Evolutionary conservation across 2,329 filamentous ascomycete species (phyloP), one percentile per base, ranked within the genome.

Genomic region (Dryadomyces quercus-mongolicae): DNA sequence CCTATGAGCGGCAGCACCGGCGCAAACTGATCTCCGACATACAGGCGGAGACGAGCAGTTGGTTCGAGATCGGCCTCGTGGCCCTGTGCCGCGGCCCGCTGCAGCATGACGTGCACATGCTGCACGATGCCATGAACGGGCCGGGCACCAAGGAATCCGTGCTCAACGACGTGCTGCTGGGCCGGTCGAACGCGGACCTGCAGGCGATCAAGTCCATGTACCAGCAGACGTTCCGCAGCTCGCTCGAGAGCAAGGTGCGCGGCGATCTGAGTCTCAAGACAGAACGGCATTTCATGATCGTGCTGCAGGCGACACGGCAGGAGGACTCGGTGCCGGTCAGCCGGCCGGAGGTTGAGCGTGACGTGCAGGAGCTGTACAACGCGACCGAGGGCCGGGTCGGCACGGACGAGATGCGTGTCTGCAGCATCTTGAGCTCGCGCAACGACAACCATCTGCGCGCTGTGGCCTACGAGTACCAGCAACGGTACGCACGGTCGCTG

Each of bases 191-290:
- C 63, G 89, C 90, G 38, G 92, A 97, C 62, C 74, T 98, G 43
- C 77, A 81, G 53, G 88, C 88, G 43, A 96, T 98, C 74, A 95
- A 94, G 71, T 69, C 74, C 49, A 78, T 82, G 18, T 97, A 95
- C 66, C 77, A 84, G 47, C 77, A 77, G 16, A 80, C 77, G 1
- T 90, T 84, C 71, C 73, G 74, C 42, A 77, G 77, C 20, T 74
- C 77, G 16, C 77, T 97, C 1, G 85, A 91, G 62, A 71, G 74
- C 13, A 86, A 86, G 54, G 80, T 97, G 59, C 82, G 81, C 60
- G 80, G 77, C 20, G 92, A 97, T 61, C 73, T 97, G 20, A 92
- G 86, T 60, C 80, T 87, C 68, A 93, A 93, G 70, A 96, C 92
- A 0, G 84, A 91, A 66, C 75, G 83, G 20, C 82, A 96, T 62